A percentile compares a stretch with the other conserved stretches of the same genome.
These are phyloP conservation scores for Spizellomyces punctatus DNA, from an alignment of 192 early-diverging fungal genomes.

Conservation along the genomic window DNA sequence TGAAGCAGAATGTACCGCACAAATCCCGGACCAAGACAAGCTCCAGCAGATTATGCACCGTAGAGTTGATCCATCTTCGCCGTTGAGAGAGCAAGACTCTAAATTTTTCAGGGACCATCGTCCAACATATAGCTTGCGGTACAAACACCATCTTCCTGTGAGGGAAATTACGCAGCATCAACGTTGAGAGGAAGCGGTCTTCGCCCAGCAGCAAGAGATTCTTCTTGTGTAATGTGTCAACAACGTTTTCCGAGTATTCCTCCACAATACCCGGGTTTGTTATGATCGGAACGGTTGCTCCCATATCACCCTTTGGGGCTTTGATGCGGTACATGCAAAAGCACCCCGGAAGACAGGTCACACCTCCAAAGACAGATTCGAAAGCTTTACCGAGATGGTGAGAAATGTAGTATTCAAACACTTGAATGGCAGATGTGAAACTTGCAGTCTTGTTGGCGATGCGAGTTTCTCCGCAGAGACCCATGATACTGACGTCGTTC, in stretches of 20 bases:
- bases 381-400: constrained; percentile 75
- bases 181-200: constrained; percentile 92
- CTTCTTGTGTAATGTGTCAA: constrained; percentile 87
- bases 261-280: constrained; percentile 69
- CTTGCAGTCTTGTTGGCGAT: constrained; percentile 89
- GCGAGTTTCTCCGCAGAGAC: constrained; percentile 94
- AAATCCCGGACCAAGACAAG: constrained; percentile 87
- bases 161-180: constrained; percentile 93
- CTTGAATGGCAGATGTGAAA: constrained; percentile 86
- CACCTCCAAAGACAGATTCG: constrained; percentile 54
- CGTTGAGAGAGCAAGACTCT: constrained; percentile 85
- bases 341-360: constrained; percentile 74
- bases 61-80: constrained; percentile 96
- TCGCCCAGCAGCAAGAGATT: constrained; percentile 92
- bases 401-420: constrained; percentile 98
- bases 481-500: constrained; percentile 85
- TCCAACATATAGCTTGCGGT: constrained; percentile 90
- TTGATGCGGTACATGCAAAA: constrained; percentile 96
- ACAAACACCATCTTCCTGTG: constrained; percentile 97
- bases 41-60: constrained; percentile 94
- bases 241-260: constrained; percentile 57
- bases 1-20: constrained; percentile 96
- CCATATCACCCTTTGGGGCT: constrained; percentile 48
- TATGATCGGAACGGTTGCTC: constrained; percentile 42
- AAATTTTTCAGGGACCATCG: constrained; percentile 87